Evolutionary conservation across 805 yeast species (phyloP), one percentile per base, ranked within the genome.

Genomic region (Ogataea parapolymorpha): DNA sequence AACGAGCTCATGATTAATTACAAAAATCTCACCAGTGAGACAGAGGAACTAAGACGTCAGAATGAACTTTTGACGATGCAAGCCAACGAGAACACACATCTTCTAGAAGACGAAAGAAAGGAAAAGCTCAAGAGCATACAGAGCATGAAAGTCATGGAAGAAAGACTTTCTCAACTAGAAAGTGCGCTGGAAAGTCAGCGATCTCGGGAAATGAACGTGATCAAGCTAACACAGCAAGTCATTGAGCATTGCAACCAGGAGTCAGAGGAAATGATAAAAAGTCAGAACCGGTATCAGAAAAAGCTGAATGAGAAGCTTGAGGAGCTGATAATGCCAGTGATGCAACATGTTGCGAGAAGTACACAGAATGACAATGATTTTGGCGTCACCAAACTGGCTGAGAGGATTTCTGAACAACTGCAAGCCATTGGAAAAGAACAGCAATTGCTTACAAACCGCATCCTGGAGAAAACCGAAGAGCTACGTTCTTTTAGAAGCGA

Each of bases 21-120:
- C 13, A 79, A 75, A 42, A 75, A 70, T 44, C 65, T 67, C 35
- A 74, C 71, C 32, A 72, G 72, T 2, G 79, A 77, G 48, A 61
- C 73, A 8, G 70, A 68, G 27, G 83, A 78, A 50, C 56, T 63
- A 14, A 60, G 65, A 39, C 56, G 78, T 35, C 61, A 61, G 7
- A 66, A 65, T n/a, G 72, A 69, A 16, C 57, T 65, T 6, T 46
- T 75, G 18, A 56, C 56, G 23, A 57, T 62, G 25, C 74, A 73
- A 46, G 61, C 70, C 57, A 29, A 46, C 44, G 30, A 39, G 56
- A 45, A 53, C 22, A 39, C 32, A 18, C 48, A 51, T 22, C 44
- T 50, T 24, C 26, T 42, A 15, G 53, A 55, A 24, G 12, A 6
- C 6, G 54, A 53, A 39, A 55, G 45, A 24, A 45, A 40, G 14